Percentiles rank a stretch among this genome's conserved stretches.
These are phyloP conservation scores for Jatropha multifida DNA, from an alignment of 441 rosid genomes.

Conservation along the genomic window DNA sequence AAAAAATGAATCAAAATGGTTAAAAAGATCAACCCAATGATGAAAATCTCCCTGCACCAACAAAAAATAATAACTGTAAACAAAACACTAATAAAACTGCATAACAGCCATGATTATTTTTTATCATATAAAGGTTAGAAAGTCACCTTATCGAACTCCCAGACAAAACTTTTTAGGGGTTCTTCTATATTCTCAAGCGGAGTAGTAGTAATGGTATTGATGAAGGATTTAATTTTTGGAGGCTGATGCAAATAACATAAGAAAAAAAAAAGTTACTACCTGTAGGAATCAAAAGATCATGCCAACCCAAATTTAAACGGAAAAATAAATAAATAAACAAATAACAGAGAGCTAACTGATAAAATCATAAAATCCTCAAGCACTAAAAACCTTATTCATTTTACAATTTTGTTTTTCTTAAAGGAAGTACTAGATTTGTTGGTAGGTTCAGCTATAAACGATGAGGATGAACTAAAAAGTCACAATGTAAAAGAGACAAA, in stretches of 20 bases:
- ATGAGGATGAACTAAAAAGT: neutral
- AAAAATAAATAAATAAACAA: slow-evolving; percentile 5
- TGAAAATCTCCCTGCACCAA: slow-evolving; percentile 91
- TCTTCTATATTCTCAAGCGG: slow-evolving; percentile 80
- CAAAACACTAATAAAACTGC: slow-evolving; percentile 16
- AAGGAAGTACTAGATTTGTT: neutral
- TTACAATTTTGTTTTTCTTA: neutral
- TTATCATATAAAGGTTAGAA: slow-evolving; percentile 15
- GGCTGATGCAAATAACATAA: slow-evolving; percentile 57
- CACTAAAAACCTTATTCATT: slow-evolving; percentile 12
- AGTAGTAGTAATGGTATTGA: slow-evolving; percentile 58
- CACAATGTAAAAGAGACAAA: neutral
- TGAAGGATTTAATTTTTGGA: slow-evolving; percentile 86
- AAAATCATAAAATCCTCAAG: neutral
- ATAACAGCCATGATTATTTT: neutral
- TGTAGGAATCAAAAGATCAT: slow-evolving; percentile 12
- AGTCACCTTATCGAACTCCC: slow-evolving; percentile 94
- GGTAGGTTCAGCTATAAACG: neutral
- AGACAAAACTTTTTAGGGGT: slow-evolving; percentile 68
- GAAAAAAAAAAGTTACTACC: slow-evolving; percentile 16
- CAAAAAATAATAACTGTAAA: slow-evolving; percentile 17
- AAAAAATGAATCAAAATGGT: slow-evolving; percentile 90
- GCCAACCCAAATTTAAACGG: slow-evolving; percentile 13
- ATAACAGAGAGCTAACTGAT: neutral
- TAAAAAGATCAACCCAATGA: slow-evolving; percentile 98